These are phyloP conservation scores for Alternaria brassicicola DNA, from an alignment of 2,329 filamentous ascomycete species.

Conservation along the genomic window DNA sequence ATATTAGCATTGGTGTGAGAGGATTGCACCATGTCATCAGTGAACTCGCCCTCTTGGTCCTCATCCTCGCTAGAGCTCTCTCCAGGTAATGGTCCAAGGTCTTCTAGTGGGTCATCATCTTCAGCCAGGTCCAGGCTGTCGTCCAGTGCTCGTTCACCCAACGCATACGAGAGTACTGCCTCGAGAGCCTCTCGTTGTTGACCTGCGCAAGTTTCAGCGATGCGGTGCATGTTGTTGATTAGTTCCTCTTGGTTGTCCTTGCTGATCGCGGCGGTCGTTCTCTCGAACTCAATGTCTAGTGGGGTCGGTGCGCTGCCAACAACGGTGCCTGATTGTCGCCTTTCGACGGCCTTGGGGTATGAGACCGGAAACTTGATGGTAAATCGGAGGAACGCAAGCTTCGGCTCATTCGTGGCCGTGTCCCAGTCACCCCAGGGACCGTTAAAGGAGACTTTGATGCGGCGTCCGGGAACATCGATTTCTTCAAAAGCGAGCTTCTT, in stretches of 20 bases:
- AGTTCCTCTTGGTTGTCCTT: constrained; percentile 57
- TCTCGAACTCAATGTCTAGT: constrained; percentile 61
- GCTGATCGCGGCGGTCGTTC: constrained; percentile 60
- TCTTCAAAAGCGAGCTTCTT: constrained; percentile 65
- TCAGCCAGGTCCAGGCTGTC: constrained; percentile 57
- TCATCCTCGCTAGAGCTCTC: constrained; percentile 88
- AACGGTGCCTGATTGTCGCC: constrained; percentile 26
- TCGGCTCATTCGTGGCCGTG: constrained; percentile 32
- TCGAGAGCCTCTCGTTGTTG: constrained; percentile 64
- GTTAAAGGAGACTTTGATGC: constrained; percentile 62
- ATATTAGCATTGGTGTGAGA: constrained; percentile 68
- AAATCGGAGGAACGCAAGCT: constrained; percentile 61
- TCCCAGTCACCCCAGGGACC: constrained; percentile 63
- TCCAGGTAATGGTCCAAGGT: constrained; percentile 48
- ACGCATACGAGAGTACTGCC: constrained; percentile 64
- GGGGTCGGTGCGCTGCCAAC: constrained; percentile 49
- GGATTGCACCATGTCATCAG: constrained; percentile 58
- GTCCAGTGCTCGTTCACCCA: constrained; percentile 64
- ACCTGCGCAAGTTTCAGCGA: constrained; percentile 61
- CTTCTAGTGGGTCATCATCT: constrained; percentile 62
- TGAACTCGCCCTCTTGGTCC: constrained; percentile 62
- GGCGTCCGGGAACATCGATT: constrained; percentile 61
- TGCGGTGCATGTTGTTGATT: constrained; percentile 59
- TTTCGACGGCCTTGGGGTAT: constrained; percentile 60
- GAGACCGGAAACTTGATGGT: constrained; percentile 63